These are phyloP conservation scores for Sclerotinia nivalis DNA, from an alignment of 2,329 filamentous ascomycete genomes.

Conservation along the genomic window DNA sequence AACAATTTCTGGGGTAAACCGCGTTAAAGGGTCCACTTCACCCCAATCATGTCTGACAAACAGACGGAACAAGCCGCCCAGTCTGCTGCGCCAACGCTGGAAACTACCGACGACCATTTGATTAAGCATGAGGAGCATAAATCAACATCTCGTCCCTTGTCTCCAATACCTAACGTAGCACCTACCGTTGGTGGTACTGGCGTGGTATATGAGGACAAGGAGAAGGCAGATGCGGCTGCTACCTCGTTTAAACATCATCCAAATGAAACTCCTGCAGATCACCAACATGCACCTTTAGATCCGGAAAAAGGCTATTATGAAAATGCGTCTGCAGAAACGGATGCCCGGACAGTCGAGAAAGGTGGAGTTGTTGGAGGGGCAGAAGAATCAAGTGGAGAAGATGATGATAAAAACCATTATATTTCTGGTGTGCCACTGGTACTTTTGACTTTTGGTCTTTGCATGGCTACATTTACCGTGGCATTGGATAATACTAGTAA, in stretches of 20 bases:
- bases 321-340: conserved; percentile 1
- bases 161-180: not conserved
- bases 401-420: conserved; percentile 35
- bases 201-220: not conserved
- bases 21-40: not conserved
- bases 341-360: conserved; percentile 2
- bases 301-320: conserved; percentile 6
- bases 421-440: conserved; percentile 36
- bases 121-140: conserved; percentile 12
- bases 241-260: conserved; percentile 7
- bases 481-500: conserved; percentile 41
- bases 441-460: conserved; percentile 50
- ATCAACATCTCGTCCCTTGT: conserved; percentile 6
- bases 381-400: conserved; percentile 24
- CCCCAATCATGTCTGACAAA: conserved; percentile 29
- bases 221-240: conserved; percentile 7
- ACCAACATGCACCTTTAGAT: not conserved
- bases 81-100: not conserved
- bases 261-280: not conserved
- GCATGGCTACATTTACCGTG: conserved; percentile 44
- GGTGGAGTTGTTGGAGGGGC: conserved; percentile 4
- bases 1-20: conserved; percentile 14
- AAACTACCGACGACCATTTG: not conserved
- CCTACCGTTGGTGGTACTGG: conserved; percentile 2
- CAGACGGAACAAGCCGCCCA: conserved; percentile 24